Conservation (phyloP, 179 eudicot species). For the Beta macrorhiza region DNA sequence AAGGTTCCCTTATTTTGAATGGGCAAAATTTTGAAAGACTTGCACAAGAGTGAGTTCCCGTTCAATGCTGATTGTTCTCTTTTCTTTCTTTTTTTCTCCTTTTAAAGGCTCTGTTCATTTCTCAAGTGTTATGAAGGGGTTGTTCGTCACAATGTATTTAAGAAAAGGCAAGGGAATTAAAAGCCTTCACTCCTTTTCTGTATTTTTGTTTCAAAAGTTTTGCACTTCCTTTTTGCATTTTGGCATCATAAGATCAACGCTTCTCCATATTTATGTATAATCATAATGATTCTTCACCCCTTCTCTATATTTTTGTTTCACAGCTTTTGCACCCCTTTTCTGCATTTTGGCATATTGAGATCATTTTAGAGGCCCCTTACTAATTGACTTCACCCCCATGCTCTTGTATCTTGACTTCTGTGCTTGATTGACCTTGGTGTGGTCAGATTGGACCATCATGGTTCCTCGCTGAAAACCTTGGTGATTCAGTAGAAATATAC, state of each 20-base stretch:
- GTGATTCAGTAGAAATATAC: not conserved
- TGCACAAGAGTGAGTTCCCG: conserved; percentile 63
- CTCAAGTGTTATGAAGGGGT: not conserved
- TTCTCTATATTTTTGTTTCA: not conserved
- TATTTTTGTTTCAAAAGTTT: not conserved
- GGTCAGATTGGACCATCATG: not conserved
- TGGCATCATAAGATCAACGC: not conserved
- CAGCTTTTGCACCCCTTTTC: not conserved
- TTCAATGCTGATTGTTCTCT: not conserved
- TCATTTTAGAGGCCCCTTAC: not conserved
- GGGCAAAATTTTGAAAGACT: conserved; percentile 65
- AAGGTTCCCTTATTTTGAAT: conserved; percentile 64
- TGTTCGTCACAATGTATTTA: not conserved
- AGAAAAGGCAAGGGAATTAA: not conserved
- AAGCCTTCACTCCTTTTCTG: not conserved
- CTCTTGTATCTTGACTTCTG: not conserved
- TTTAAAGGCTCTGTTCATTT: conserved; percentile 4
- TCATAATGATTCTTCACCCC: not conserved
- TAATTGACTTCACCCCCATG: not conserved
- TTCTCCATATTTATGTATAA: too few species aligned
- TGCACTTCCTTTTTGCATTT: not conserved
- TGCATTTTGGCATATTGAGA: not conserved
- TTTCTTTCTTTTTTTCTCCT: not conserved
- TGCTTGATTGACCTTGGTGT: not conserved
- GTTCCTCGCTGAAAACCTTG: not conserved